A percentile compares a stretch with the other conserved stretches of the same genome.
These are phyloP conservation scores for Westerdykella ornata DNA, from an alignment of 2,329 filamentous ascomycete species.

Conservation along the genomic window DNA sequence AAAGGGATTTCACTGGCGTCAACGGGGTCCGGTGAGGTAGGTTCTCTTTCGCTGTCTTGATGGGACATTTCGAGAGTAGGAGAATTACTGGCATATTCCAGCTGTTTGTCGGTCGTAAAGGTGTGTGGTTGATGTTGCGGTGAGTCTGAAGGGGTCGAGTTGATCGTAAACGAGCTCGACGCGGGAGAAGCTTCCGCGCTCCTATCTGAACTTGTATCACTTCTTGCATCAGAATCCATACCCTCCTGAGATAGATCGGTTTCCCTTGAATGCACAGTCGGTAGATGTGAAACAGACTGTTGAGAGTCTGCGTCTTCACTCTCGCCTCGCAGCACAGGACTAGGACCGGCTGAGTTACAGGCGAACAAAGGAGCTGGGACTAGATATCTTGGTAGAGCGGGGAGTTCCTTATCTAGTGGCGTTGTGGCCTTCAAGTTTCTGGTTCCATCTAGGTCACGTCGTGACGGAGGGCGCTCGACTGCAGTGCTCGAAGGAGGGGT, in stretches of 20 bases:
- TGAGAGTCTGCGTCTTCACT: conserved; percentile 10
- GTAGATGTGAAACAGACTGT: conserved; percentile 8
- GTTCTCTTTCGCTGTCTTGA: neutral
- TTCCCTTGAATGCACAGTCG: conserved; percentile 19
- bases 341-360: conserved; percentile 10
- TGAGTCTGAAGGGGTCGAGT: conserved; percentile 21
- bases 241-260: conserved; percentile 32
- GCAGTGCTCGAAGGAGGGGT: conserved; percentile 5
- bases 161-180: conserved; percentile 29
- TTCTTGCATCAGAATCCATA: conserved; percentile 21
- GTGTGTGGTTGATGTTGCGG: conserved; percentile 16
- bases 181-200: conserved; percentile 25
- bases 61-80: conserved; percentile 7
- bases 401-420: conserved; percentile 25
- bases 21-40: conserved; percentile 1
- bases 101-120: conserved; percentile 7
- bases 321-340: conserved; percentile 8
- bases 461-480: conserved; percentile 25
- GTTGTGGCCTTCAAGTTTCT: conserved; percentile 9
- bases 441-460: conserved; percentile 17
- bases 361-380: conserved; percentile 27
- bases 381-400: conserved; percentile 26
- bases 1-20: neutral
- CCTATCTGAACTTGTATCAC: conserved; percentile 21
- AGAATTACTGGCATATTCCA: conserved; percentile 4